Conservation (phyloP, 208 protist genomes). For the Leishmania aethiopica region DNA sequence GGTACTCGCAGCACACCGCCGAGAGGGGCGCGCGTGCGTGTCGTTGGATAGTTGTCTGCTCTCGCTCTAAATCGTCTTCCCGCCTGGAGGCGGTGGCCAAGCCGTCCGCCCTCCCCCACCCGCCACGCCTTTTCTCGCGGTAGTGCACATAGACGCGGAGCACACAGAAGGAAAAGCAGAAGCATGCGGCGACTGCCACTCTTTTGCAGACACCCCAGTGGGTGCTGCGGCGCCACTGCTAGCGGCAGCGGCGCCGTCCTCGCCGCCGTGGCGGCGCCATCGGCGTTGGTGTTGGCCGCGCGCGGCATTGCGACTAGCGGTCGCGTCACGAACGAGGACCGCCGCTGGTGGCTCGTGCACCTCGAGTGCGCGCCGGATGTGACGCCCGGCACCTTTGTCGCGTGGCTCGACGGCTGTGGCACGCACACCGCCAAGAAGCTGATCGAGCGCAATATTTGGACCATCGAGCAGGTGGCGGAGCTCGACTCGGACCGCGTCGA, state of each 20-base stretch:
- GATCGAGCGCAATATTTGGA: conserved; percentile 92
- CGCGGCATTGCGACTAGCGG: conserved; percentile 57
- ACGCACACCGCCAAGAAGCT: conserved; percentile 91
- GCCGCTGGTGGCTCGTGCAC: conserved; percentile 89
- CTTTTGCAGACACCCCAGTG: background rate
- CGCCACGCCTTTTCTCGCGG: background rate
- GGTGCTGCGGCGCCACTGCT: background rate
- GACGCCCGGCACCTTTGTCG: conserved; percentile 81
- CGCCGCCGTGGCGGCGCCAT: background rate
- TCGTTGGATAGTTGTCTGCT: background rate
- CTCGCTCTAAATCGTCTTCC: background rate
- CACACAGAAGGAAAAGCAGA: background rate
- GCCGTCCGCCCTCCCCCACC: background rate
- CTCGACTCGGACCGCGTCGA: conserved; percentile 87
- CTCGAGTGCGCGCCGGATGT: conserved; percentile 87
- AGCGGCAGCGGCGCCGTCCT: background rate
- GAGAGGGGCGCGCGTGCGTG: background rate
- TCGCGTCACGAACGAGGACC: conserved; percentile 86
- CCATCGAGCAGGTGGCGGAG: conserved; percentile 85
- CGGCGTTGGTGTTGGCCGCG: conserved; percentile 1
- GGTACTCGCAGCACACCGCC: background rate
- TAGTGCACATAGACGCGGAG: background rate
- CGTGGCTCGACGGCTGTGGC: conserved; percentile 88
- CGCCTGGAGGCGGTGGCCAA: background rate
- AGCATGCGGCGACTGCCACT: conserved; percentile 2